Conservation (phyloP, 1,284 basidiomycete genomes). For the Ustilago vetiveriae region DNA sequence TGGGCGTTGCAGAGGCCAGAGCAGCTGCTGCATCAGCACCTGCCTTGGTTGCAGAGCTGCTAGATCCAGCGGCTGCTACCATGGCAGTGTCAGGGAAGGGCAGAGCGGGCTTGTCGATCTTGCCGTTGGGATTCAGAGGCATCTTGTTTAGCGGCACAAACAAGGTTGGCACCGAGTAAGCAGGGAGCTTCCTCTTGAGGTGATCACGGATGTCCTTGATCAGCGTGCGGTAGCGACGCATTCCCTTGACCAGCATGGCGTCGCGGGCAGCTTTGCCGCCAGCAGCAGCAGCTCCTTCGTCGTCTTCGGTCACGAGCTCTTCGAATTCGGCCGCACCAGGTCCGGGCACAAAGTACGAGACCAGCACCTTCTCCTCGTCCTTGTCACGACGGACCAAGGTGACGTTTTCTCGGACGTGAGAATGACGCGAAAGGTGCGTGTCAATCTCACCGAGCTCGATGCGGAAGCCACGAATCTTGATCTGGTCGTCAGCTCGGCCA, state of each 20-base stretch:
- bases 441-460: conserved; percentile 99
- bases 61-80: conserved; percentile 63
- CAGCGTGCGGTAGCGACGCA: conserved; percentile 72
- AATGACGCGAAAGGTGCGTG: conserved; percentile 92
- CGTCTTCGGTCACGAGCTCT: conserved; percentile 71
- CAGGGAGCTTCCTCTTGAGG: conserved; percentile 95
- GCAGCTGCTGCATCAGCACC: conserved; percentile 24
- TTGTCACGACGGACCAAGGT: conserved; percentile 96
- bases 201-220: conserved; percentile 91
- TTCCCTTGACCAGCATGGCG: conserved; percentile 57
- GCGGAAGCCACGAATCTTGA: conserved; percentile 99
- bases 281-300: conserved; percentile 66
- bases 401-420: conserved; percentile 93
- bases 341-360: conserved; percentile 97
- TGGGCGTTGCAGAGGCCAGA: conserved; percentile 71
- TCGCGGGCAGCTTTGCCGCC: conserved; percentile 39
- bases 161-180: conserved; percentile 67
- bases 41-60: conserved; percentile 14
- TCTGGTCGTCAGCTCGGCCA: conserved; percentile 96
- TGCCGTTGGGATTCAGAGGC: conserved; percentile 98
- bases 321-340: conserved; percentile 76
- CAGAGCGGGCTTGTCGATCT: conserved; percentile 97
- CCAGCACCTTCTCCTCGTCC: conserved; percentile 98
- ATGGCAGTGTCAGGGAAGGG: conserved; percentile 98
- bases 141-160: conserved; percentile 91